These are phyloP conservation scores for Agaricus blazei DNA, from an alignment of 768 basidiomycete species.

Conservation along the genomic window DNA sequence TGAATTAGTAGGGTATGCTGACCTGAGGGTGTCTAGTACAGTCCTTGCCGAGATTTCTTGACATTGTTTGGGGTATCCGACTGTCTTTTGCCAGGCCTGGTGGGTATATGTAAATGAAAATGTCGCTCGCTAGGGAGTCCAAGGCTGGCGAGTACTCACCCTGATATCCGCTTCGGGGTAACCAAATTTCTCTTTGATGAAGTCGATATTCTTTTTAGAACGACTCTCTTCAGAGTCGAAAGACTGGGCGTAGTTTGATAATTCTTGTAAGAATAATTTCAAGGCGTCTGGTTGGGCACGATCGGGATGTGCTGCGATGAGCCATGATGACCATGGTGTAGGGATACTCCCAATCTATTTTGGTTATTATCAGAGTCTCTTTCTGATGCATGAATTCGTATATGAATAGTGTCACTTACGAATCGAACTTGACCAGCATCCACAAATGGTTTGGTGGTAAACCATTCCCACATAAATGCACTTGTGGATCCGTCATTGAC, in stretches of 20 bases:
- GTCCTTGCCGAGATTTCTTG: slow-evolving; percentile 57
- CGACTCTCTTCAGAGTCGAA: slow-evolving; percentile 63
- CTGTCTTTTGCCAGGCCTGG: slow-evolving; percentile 83
- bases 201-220: slow-evolving; percentile 57
- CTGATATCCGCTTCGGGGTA: slow-evolving; percentile 80
- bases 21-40: slow-evolving; percentile 66
- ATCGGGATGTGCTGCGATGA: slow-evolving; percentile 78
- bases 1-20: too few species aligned
- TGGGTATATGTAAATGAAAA: not conserved
- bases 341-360: slow-evolving; percentile 74
- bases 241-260: slow-evolving; percentile 58
- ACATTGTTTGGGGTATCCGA: slow-evolving; percentile 69
- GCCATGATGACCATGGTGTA: slow-evolving; percentile 97
- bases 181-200: slow-evolving; percentile 73
- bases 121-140: not conserved
- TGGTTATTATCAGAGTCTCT: not conserved
- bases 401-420: slow-evolving; percentile 40
- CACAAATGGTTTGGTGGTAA: slow-evolving; percentile 66
- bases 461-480: slow-evolving; percentile 96
- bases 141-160: slow-evolving; percentile 27
- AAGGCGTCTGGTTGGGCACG: slow-evolving; percentile 47
- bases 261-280: slow-evolving; percentile 51
- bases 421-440: slow-evolving; percentile 79
- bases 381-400: not conserved
- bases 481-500: slow-evolving; percentile 87